Base-by-base conservation (phyloP, 305 asterid species). In the Fraxinus albicans region DNA sequence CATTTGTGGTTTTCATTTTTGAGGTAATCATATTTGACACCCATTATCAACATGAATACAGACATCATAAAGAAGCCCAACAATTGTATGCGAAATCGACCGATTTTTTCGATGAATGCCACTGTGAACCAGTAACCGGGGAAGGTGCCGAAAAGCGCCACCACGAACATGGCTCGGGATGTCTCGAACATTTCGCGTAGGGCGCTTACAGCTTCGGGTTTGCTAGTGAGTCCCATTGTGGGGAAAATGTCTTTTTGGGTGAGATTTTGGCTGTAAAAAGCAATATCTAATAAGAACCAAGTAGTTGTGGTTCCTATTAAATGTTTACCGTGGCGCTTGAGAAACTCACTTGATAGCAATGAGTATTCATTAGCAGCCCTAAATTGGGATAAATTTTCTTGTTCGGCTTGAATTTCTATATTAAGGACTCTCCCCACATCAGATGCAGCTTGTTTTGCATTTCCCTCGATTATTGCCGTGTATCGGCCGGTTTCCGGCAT, bases 401-500 rank as follows among this genome's bases (percentile, higher is more conserved):
- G 87, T 6, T 92, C 96, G 0, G 81, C 87, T 67, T 86, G 89
- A 76, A 92, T 89, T 81, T 90, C 93, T 70, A 92, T 86, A 8
- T 88, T 90, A 3, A 92, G 85, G 6, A 92, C 96, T n/a, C 86
- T 75, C 12, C 93, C 94, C 95, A 92, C 90, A 70, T 92, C 95
- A 0, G 87, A 34, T 4, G 94, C 94, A 4, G 95, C 95, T 80
- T 89, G 93, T 82, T 90, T 88, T 0, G 94, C 91, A 72, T 92
- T 92, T 40, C 95, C 95, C 84, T 90, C 93, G 2, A 92, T 89
- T 42, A 92, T 15, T 2, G 95, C 94, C 8, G 95, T 92, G 87
- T 92, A 92, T 2, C 95, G 89, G 2, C 91, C 96, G 6, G 94
- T 92, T 86, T 92, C 96, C 4, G 96, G 96, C 96, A 92, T 92